These are phyloP conservation scores for Fusarium phyllophilum DNA, from an alignment of 2,329 filamentous ascomycete species.

Conservation along the genomic window DNA sequence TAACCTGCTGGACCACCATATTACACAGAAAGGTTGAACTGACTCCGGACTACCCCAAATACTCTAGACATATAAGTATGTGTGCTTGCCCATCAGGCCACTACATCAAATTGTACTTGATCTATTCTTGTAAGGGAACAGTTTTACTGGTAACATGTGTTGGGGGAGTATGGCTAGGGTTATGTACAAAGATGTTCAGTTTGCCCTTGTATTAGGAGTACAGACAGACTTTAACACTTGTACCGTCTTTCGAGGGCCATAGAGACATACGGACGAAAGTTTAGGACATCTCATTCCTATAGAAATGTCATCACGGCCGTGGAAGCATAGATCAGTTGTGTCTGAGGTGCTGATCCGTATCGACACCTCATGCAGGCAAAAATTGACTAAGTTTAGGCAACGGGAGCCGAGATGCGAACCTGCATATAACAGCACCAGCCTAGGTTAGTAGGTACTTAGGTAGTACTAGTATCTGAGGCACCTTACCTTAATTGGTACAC, in stretches of 20 bases:
- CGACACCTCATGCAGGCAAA: background rate
- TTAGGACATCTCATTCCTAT: background rate
- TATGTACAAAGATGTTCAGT: background rate
- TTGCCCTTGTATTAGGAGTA: background rate
- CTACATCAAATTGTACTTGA: background rate
- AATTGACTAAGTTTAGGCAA: background rate
- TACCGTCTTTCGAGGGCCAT: conserved; percentile 18
- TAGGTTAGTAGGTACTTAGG: background rate
- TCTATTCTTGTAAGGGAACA: background rate
- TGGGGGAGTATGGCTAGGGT: background rate
- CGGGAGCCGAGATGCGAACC: conserved; percentile 24
- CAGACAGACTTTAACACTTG: background rate
- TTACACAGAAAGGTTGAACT: background rate
- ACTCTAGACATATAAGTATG: background rate
- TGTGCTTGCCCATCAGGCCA: background rate
- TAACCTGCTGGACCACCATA: background rate
- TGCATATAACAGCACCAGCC: background rate
- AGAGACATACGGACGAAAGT: background rate
- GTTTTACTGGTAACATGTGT: background rate
- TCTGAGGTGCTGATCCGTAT: background rate
- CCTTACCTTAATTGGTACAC: background rate
- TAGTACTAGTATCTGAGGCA: background rate
- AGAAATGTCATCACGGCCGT: background rate
- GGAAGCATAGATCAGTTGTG: background rate
- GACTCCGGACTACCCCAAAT: background rate